phyloP scores from a whole-genome alignment of 1,284 basidiomycete genomes.

The Wolfiporia cocos region DNA sequence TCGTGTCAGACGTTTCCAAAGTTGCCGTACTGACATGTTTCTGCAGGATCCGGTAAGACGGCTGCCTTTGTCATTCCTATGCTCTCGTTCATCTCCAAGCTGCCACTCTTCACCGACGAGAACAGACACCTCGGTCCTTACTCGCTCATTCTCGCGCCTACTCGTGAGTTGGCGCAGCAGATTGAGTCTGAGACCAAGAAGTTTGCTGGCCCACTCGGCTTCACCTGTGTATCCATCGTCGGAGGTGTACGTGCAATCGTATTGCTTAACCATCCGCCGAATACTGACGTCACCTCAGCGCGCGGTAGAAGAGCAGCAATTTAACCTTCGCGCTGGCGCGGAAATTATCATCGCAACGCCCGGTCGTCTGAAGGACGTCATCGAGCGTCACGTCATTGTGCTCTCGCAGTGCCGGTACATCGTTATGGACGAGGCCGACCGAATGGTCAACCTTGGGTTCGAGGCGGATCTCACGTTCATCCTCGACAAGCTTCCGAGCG shows the following conservation, averaged over 20 bases:
- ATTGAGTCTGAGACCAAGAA: constrained; percentile 92
- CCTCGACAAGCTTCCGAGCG: constrained; percentile 85
- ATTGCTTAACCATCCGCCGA: constrained; percentile 1
- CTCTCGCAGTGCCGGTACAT: constrained; percentile 96
- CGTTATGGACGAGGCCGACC: constrained; percentile 99
- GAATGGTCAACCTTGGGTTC: constrained; percentile 98
- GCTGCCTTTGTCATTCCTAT: constrained; percentile 99
- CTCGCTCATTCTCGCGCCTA: constrained; percentile 91
- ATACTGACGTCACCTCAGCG: constrained; percentile 37
- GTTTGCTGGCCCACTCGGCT: constrained; percentile 85
- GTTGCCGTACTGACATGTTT: no score
- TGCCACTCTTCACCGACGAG: constrained; percentile 85
- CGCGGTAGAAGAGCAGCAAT: constrained; percentile 94
- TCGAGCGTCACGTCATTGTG: constrained; percentile 93
- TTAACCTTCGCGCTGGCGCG: constrained; percentile 91
- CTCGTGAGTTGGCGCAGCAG: constrained; percentile 96
- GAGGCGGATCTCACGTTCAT: constrained; percentile 94
- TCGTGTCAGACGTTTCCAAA: no score
- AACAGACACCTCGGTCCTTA: constrained; percentile 93
- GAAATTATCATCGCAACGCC: constrained; percentile 99
- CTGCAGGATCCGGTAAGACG: constrained; percentile 92
- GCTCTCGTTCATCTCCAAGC: constrained; percentile 86
- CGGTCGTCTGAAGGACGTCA: constrained; percentile 94
- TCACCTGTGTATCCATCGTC: constrained; percentile 94
- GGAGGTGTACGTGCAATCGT: constrained; percentile 68